A percentile compares a stretch with the other conserved stretches of the same genome.
phyloP scores from a whole-genome alignment of 108 stramenopile species.

The Licmophora abbreviata region DNA sequence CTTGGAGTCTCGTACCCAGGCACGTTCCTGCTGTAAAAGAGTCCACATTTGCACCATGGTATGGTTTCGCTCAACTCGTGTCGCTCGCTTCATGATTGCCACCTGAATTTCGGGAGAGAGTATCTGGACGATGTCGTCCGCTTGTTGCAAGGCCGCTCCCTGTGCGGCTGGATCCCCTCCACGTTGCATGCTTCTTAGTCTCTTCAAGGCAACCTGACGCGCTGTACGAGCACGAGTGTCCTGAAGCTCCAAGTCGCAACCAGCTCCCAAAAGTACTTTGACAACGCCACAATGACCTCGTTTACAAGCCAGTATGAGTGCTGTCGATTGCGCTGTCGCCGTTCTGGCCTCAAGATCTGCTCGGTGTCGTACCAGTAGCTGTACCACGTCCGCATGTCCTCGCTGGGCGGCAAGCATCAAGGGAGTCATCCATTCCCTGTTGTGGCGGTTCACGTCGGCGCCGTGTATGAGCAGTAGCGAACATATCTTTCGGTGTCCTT shows the following conservation, averaged over 20 bases:
- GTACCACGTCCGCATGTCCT: conserved; percentile 67
- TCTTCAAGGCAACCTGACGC: conserved; percentile 41
- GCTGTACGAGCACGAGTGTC: conserved; percentile 66
- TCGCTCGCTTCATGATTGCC: conserved; percentile 33
- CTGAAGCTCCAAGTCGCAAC: conserved; percentile 63
- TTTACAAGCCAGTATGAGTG: conserved; percentile 81
- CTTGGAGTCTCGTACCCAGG: conserved; percentile 13
- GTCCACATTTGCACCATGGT: conserved; percentile 33
- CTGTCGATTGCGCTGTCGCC: conserved; percentile 59
- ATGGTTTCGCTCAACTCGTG: conserved; percentile 25
- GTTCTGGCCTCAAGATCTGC: conserved; percentile 58
- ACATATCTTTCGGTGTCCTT: conserved; percentile 62
- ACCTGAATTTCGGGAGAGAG: conserved; percentile 33
- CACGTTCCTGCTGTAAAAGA: conserved; percentile 44
- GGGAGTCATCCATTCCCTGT: conserved; percentile 74
- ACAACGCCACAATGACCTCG: conserved; percentile 66
- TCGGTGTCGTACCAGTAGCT: conserved; percentile 47
- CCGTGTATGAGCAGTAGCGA: conserved; percentile 28
- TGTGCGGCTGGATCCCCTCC: no score
- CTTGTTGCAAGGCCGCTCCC: no score
- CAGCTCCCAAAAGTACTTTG: conserved; percentile 61
- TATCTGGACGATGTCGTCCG: conserved; percentile 18
- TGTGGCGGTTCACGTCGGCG: conserved; percentile 64
- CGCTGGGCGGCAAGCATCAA: conserved; percentile 84
- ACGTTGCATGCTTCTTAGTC: no score